Evolutionary conservation across 331 rosid species (phyloP), one percentile per base, ranked within the genome.

Genomic region (Cydonia oblonga): DNA sequence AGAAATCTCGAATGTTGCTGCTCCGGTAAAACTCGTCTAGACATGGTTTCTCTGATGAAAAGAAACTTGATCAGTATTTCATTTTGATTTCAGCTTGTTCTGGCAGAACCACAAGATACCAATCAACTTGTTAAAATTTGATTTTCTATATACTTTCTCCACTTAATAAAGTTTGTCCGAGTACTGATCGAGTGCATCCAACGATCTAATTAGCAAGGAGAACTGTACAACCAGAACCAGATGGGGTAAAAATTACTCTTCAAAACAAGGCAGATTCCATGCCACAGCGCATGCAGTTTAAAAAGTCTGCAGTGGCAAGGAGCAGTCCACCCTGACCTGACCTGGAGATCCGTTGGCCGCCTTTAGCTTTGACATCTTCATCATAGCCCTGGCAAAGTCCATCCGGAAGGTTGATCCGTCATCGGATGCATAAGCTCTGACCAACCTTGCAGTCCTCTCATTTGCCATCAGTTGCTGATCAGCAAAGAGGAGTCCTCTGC

Each of bases 391-490:
- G 1, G 92, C 85, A 22, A 93, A 90, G 78, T 89, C 92, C 83
- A 77, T 79, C 58, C 89, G 83, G 38, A 89, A 87, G 42, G 91
- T 83, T 2, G 86, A 86, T 53, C 98, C 97, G n/a, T 89, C 91
- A n/a, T 93, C 97, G 0, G 91, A 87, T 60, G 96, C 96, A 74
- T 93, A 93, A 26, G 89, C 87, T 65, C 85, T 75, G 7, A 90
- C 96, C 78, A 89, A 32, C 49, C 85, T 81, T 0, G 96, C 88
- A 6, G 96, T 93, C 77, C 78, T 85, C 78, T 78, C 79, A n/a
- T 81, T 61, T 6, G 90, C 87, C 97, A 93, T 89, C 60, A 93
- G 66, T 72, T 93, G 96, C 76, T 93, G 97, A 78, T 93, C 97
- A 60, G 98, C 89, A 74, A 72, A 90, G 5, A 87, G 87, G 7